These are phyloP conservation scores for Testicularia cyperi DNA, from an alignment of 1,284 basidiomycete genomes.

Conservation along the genomic window DNA sequence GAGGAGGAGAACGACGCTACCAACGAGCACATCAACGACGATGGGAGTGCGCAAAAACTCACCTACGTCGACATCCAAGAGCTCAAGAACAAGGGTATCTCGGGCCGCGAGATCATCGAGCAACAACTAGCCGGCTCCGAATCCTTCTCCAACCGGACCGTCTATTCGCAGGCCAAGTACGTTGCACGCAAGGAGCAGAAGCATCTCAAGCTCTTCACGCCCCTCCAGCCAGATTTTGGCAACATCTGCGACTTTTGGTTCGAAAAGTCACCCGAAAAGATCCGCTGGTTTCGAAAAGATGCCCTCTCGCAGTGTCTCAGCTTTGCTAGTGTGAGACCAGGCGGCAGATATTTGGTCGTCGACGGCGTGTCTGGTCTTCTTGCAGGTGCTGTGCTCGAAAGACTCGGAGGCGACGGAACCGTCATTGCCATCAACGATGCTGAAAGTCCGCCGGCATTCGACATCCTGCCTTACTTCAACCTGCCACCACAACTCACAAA, in stretches of 20 bases:
- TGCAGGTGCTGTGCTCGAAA: constrained; percentile 79
- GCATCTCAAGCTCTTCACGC: constrained; percentile 84
- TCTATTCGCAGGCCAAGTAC: constrained; percentile 56
- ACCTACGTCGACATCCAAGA: constrained; percentile 57
- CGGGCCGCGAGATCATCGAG: constrained; percentile 56
- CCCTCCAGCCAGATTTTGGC: constrained; percentile 81
- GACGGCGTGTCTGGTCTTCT: constrained; percentile 85
- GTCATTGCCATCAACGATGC: constrained; percentile 83
- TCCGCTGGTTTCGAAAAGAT: constrained; percentile 83
- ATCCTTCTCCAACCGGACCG: constrained; percentile 50
- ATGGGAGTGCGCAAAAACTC: constrained; percentile 52
- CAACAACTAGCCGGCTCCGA: constrained; percentile 44
- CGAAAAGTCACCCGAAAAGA: constrained; percentile 67
- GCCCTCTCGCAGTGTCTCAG: constrained; percentile 84
- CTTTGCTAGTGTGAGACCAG: constrained; percentile 79
- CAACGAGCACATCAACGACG: constrained; percentile 60
- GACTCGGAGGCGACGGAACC: constrained; percentile 70
- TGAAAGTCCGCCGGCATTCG: constrained; percentile 90
- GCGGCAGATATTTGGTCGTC: constrained; percentile 81
- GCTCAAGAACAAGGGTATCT: constrained; percentile 54
- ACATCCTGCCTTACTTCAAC: constrained; percentile 79
- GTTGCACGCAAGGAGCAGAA: constrained; percentile 56
- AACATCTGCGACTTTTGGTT: constrained; percentile 90
- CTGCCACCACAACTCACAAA: constrained; percentile 61
- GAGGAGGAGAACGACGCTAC: constrained; percentile 54